Evolutionary conservation across 352 stramenopile species (phyloP).

Genomic region (Globisporangium paroecandrum): DNA sequence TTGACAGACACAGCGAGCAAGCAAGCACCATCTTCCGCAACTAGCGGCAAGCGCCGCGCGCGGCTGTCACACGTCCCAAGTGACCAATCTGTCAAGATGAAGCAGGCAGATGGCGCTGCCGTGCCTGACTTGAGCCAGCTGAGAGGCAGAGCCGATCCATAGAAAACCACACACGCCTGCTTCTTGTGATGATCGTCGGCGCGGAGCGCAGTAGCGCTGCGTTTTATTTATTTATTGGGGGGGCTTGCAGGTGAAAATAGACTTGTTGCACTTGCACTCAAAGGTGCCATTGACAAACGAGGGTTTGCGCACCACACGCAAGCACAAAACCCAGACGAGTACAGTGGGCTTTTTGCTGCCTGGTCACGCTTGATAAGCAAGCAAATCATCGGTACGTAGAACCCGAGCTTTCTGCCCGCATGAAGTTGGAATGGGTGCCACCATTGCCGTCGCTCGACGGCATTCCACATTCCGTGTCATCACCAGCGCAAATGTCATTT

Average conservation of each 20-base stretch:
- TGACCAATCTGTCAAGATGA: conserved; percentile 1
- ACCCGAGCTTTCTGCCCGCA: neutral
- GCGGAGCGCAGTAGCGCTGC: neutral
- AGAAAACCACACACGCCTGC: neutral
- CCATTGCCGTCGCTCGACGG: neutral
- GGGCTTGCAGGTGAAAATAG: neutral
- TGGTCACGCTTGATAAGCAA: neutral
- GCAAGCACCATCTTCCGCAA: no score
- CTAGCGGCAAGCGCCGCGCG: no score
- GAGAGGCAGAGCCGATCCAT: neutral
- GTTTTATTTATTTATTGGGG: neutral
- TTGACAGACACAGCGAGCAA: neutral
- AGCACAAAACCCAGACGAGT: neutral
- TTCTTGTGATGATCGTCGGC: neutral
- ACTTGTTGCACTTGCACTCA: neutral
- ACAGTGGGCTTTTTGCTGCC: neutral
- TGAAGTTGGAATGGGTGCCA: neutral
- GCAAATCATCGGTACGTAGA: neutral
- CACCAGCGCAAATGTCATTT: neutral
- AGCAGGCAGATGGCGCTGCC: neutral
- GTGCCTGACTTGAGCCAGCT: neutral
- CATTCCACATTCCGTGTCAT: neutral
- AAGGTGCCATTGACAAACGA: neutral
- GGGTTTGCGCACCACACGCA: neutral
- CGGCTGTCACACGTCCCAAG: neutral